Percentiles rank a stretch among this genome's conserved stretches.
Conservation (phyloP, 2,329 filamentous ascomycete genomes). For the Neocucurbitaria cava region DNA sequence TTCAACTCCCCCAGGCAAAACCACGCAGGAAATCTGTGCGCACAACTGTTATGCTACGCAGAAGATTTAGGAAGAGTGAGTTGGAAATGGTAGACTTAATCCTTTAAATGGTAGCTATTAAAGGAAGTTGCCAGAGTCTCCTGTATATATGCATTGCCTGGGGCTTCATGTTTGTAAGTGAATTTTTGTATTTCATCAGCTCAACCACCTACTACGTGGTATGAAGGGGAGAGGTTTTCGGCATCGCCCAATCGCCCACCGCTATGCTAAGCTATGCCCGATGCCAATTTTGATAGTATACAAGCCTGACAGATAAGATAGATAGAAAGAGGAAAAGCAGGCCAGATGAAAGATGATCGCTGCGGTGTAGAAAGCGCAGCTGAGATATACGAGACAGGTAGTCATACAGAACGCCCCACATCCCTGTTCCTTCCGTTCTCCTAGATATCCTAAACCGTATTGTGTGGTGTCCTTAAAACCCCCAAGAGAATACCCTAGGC, state of each 20-base stretch:
- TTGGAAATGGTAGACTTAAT: too few relatives aligned
- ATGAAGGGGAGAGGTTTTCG: background rate
- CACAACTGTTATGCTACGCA: too few relatives aligned
- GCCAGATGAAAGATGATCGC: slow-evolving; percentile 2
- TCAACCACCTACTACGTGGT: too few relatives aligned
- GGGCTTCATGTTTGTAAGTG: too few relatives aligned
- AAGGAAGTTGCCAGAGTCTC: too few relatives aligned
- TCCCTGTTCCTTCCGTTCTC: too few relatives aligned
- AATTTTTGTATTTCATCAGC: background rate
- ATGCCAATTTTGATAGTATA: slow-evolving; percentile 13
- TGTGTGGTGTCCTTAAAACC: background rate
- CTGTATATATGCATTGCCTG: too few relatives aligned
- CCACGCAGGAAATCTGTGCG: too few relatives aligned
- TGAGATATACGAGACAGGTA: slow-evolving; percentile 2
- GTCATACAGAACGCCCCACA: background rate
- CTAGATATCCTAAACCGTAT: background rate
- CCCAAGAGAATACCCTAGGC: background rate
- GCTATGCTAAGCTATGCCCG: background rate
- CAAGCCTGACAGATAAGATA: slow-evolving; percentile 2
- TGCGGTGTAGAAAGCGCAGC: background rate
- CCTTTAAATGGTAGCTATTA: too few relatives aligned
- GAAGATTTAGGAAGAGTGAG: too few relatives aligned
- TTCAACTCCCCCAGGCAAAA: too few relatives aligned
- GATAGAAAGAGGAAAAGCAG: too few relatives aligned
- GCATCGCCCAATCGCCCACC: background rate